These are phyloP conservation scores for Diaporthe sp. DNA, from an alignment of 2,329 filamentous ascomycete species.

Conservation along the genomic window DNA sequence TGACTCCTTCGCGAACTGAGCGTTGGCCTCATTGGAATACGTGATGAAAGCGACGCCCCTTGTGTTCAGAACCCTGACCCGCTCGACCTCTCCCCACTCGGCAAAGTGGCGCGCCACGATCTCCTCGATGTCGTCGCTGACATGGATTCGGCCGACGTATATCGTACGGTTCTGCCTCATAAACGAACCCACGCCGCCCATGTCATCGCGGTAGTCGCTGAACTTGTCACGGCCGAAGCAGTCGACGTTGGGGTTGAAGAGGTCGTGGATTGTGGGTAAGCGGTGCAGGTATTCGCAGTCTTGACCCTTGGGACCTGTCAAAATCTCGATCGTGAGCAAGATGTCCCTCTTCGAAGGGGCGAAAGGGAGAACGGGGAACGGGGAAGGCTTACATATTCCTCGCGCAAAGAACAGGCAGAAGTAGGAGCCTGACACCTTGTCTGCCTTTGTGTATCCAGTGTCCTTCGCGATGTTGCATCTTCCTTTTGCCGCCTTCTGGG, in stretches of 20 bases:
- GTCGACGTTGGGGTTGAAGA: constrained; percentile 94
- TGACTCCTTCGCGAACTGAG: constrained; percentile 92
- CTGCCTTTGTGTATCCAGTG: constrained; percentile 83
- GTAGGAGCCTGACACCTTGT: constrained; percentile 83
- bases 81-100: constrained; percentile 95
- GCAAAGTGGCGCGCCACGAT: constrained; percentile 94
- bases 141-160: constrained; percentile 94
- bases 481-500: constrained; percentile 83
- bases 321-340: constrained; percentile 4
- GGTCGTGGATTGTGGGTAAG: constrained; percentile 86
- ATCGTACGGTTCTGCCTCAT: constrained; percentile 94
- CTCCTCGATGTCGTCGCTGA: constrained; percentile 97
- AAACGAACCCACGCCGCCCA: constrained; percentile 96
- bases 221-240: constrained; percentile 96
- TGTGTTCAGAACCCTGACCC: constrained; percentile 87
- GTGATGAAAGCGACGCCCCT: constrained; percentile 96
- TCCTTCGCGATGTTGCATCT: constrained; percentile 90
- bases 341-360: constrained; percentile 52
- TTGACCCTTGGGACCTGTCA: constrained; percentile 79
- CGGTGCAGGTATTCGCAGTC: constrained; percentile 97
- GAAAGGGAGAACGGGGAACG: constrained; percentile 73
- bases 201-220: constrained; percentile 94
- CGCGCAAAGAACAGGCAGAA: constrained; percentile 95
- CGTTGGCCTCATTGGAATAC: constrained; percentile 90
- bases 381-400: constrained; percentile 72